Evolutionary conservation across 768 basidiomycete genomes (phyloP).

Genomic region (Collybia mongolica): DNA sequence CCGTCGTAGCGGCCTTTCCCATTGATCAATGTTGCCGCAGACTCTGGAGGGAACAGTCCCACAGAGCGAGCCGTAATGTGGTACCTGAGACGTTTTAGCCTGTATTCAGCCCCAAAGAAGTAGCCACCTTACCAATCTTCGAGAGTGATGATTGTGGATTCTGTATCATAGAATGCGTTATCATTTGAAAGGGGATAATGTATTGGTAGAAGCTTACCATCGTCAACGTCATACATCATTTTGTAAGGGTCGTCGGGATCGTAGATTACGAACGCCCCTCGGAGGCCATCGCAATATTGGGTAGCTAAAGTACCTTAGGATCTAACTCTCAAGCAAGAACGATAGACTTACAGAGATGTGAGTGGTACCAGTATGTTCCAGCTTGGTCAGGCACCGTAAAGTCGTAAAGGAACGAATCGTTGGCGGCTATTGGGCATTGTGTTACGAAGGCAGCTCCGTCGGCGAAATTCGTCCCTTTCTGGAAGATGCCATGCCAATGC

Average conservation of each 20-base stretch:
- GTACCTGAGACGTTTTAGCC: constrained; percentile 6
- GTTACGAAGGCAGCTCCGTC: constrained; percentile 19
- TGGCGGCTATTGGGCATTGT: constrained; percentile 19
- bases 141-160: constrained; percentile 40
- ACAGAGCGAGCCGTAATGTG: constrained; percentile 9
- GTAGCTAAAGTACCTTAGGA: constrained; percentile 23
- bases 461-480: constrained; percentile 6
- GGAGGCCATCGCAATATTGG: constrained; percentile 49
- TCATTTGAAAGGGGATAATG: neutral
- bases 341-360: constrained; percentile 15
- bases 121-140: constrained; percentile 30
- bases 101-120: neutral
- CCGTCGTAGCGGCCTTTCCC: constrained; percentile 35
- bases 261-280: constrained; percentile 35
- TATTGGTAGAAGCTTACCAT: constrained; percentile 4
- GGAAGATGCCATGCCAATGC: constrained; percentile 3
- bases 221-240: constrained; percentile 22
- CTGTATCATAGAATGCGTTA: constrained; percentile 13
- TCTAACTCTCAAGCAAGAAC: constrained; percentile 6
- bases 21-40: constrained; percentile 28
- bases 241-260: constrained; percentile 31
- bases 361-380: constrained; percentile 28
- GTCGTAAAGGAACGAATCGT: constrained; percentile 27
- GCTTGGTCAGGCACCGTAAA: constrained; percentile 31
- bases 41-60: neutral